Evolutionary conservation across 345 rosid genomes (phyloP).

Genomic region (Citrus reticulata): DNA sequence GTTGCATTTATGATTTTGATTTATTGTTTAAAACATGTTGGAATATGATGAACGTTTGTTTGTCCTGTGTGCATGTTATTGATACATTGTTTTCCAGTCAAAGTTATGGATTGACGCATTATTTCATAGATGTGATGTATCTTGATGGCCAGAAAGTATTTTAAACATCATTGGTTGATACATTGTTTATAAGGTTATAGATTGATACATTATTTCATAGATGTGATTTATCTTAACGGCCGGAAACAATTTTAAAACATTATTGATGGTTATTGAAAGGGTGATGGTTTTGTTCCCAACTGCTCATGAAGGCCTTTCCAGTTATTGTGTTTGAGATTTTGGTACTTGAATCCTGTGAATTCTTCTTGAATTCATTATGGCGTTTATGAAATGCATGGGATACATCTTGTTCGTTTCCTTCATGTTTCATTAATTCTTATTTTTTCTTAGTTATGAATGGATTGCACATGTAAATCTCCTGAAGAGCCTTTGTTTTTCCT

Average conservation of each 20-base stretch:
- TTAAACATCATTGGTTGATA: not conserved
- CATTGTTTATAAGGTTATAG: not conserved
- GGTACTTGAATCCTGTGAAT: not conserved
- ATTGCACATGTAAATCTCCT: not conserved
- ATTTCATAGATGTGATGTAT: not conserved
- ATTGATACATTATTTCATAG: not conserved
- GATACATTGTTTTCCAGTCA: no score
- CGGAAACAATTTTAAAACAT: not conserved
- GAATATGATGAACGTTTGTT: not conserved
- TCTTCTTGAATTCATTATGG: not conserved
- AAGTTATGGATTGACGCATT: not conserved
- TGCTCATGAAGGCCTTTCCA: not conserved
- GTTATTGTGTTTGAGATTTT: not conserved
- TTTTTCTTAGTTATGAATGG: not conserved
- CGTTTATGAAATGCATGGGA: not conserved
- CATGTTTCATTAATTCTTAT: not conserved
- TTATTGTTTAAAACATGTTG: not conserved
- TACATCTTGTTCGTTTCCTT: not conserved
- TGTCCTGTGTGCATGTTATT: not conserved
- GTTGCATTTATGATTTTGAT: not conserved
- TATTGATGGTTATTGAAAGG: not conserved
- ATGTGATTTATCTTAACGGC: not conserved
- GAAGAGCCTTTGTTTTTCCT: not conserved
- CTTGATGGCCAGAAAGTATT: not conserved
- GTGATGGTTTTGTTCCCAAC: not conserved